Evolutionary conservation across 345 rosid genomes (phyloP).

Genomic region (Populus nigra): DNA sequence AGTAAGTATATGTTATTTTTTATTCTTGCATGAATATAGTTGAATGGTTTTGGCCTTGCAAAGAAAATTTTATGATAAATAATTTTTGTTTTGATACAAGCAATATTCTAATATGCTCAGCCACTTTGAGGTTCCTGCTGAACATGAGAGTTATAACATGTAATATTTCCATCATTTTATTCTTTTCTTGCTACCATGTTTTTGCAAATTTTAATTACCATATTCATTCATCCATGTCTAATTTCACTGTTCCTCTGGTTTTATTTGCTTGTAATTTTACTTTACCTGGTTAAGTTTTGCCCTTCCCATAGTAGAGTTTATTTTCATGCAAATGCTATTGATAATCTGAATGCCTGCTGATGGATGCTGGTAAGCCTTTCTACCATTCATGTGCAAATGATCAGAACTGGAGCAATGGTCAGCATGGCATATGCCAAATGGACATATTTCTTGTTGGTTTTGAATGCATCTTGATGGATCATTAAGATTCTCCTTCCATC

Average conservation of each 20-base stretch:
- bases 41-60: background rate
- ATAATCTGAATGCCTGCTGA: background rate
- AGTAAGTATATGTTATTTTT: constrained; percentile 43
- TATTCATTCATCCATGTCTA: background rate
- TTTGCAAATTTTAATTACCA: background rate
- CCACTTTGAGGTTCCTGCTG: constrained; percentile 2
- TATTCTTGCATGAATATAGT: background rate
- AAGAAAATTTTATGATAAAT: background rate
- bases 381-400: background rate
- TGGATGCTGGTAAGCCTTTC: background rate
- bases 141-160: background rate
- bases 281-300: background rate
- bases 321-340: background rate
- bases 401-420: background rate
- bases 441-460: background rate
- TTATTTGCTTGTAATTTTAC: background rate
- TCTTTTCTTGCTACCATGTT: background rate
- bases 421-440: background rate
- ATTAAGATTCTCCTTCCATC: background rate
- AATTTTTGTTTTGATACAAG: background rate
- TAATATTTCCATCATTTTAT: background rate
- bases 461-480: background rate
- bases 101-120: background rate
- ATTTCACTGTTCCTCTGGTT: background rate
- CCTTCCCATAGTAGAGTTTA: background rate